A percentile compares a stretch with the other conserved stretches of the same genome.
These are phyloP conservation scores for Pestalotiopsis fici DNA, from an alignment of 2,329 filamentous ascomycete genomes.

Conservation along the genomic window DNA sequence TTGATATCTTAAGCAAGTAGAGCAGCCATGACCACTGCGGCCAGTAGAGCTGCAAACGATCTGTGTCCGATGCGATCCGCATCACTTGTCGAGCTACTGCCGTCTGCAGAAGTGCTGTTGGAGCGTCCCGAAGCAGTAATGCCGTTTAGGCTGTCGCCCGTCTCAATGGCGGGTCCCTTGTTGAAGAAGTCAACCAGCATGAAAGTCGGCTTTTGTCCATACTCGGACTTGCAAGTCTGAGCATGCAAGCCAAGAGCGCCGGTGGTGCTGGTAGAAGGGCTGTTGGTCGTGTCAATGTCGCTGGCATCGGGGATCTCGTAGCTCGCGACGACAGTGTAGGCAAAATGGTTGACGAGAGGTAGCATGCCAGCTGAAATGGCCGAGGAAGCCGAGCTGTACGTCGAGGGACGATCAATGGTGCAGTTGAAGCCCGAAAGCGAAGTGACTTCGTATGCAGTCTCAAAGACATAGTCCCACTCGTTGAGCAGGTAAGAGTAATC, in stretches of 20 bases:
- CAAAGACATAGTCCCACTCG: constrained; percentile 70
- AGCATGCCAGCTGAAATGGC: constrained; percentile 63
- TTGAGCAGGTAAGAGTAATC: constrained; percentile 59
- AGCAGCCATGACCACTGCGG: constrained; percentile 43
- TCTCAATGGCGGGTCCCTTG: constrained; percentile 67
- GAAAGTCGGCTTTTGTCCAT: constrained; percentile 68
- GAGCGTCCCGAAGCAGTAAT: constrained; percentile 38
- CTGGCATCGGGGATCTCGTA: constrained; percentile 64
- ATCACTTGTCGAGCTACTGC: constrained; percentile 15
- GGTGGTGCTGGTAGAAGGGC: constrained; percentile 48
- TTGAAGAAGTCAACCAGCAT: constrained; percentile 82
- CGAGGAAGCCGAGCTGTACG: constrained; percentile 45
- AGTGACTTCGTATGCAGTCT: constrained; percentile 69
- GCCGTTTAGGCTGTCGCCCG: constrained; percentile 69
- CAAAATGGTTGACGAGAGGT: constrained; percentile 80
- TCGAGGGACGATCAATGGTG: constrained; percentile 64
- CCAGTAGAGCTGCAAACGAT: constrained; percentile 39
- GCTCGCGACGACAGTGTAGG: constrained; percentile 57
- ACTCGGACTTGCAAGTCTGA: constrained; percentile 54
- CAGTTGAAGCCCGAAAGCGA: constrained; percentile 70
- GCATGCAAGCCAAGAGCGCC: constrained; percentile 60
- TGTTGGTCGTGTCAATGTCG: constrained; percentile 66
- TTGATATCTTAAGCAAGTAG: constrained; percentile 27
- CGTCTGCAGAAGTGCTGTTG: constrained; percentile 10
- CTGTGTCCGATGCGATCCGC: constrained; percentile 13